These are phyloP conservation scores for Auriculariales sp. DNA, from an alignment of 768 basidiomycete genomes.

Conservation along the genomic window DNA sequence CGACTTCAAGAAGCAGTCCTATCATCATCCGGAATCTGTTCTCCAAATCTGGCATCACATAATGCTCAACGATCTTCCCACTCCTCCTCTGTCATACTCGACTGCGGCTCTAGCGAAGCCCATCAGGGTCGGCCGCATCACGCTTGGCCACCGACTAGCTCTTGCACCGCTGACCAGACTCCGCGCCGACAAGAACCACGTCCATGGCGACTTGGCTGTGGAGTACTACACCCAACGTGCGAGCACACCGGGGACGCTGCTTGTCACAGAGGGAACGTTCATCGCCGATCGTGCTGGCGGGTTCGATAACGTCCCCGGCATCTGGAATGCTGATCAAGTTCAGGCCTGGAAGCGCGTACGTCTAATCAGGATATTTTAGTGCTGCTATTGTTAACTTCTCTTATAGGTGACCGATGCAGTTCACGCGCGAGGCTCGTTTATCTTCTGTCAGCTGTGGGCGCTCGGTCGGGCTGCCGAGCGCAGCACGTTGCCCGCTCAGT, in stretches of 20 bases:
- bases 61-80: too few relatives aligned
- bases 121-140: constrained; percentile 15
- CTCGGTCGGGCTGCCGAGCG: constrained; percentile 27
- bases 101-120: too few relatives aligned
- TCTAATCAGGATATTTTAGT: neutral
- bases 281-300: constrained; percentile 38
- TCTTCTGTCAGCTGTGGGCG: constrained; percentile 47
- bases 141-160: constrained; percentile 31
- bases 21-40: too few relatives aligned
- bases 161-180: constrained; percentile 38
- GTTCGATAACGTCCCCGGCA: constrained; percentile 22
- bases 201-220: constrained; percentile 20
- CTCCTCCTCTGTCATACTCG: too few relatives aligned
- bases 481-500: neutral
- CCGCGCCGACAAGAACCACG: constrained; percentile 22
- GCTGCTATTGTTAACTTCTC: neutral
- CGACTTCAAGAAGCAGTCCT: too few relatives aligned
- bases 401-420: constrained; percentile 41
- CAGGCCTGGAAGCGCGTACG: constrained; percentile 37
- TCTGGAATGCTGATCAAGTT: constrained; percentile 41
- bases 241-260: constrained; percentile 32
- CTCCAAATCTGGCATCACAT: too few relatives aligned
- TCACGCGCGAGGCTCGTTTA: constrained; percentile 35
- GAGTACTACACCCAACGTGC: constrained; percentile 31
- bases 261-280: constrained; percentile 43